Conservation (phyloP, 805 yeast species). For the Candida hispaniensis region DNA sequence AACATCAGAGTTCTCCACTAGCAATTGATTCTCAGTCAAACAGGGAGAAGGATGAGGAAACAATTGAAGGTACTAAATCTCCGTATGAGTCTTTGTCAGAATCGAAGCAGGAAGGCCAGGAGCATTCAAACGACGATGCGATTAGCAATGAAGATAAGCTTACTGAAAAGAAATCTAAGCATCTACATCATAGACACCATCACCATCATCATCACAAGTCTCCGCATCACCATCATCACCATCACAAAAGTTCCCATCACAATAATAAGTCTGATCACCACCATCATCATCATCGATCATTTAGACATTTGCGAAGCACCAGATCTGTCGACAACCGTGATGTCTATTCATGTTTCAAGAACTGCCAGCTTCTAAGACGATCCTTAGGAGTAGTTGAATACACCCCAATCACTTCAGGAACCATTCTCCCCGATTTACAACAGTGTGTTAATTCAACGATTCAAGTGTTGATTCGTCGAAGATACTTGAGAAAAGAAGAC, state of each 20-base stretch:
- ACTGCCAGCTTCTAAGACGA: constrained; percentile 11
- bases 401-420: constrained; percentile 16
- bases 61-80: too few relatives aligned
- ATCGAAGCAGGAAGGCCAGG: too few relatives aligned
- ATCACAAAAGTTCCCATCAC: constrained; percentile 14
- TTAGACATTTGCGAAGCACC: constrained; percentile 9
- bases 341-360: constrained; percentile 13
- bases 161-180: too few relatives aligned
- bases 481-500: constrained; percentile 32
- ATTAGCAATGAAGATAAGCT: too few relatives aligned
- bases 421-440: constrained; percentile 26
- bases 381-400: constrained; percentile 15
- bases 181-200: constrained; percentile 11
- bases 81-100: too few relatives aligned
- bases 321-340: constrained; percentile 15
- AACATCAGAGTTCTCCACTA: too few relatives aligned
- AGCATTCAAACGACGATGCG: too few relatives aligned
- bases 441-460: constrained; percentile 32
- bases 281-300: constrained; percentile 17
- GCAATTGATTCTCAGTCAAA: too few relatives aligned
- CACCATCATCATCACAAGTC: constrained; percentile 18
- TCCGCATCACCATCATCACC: constrained; percentile 14
- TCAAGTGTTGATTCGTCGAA: constrained; percentile 46
- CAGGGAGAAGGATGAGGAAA: too few relatives aligned
- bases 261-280: constrained; percentile 14